A percentile compares a stretch with the other conserved stretches of the same genome.
Evolutionary conservation across 768 basidiomycete genomes (phyloP).

Genomic region (Lentinula aciculospora): DNA sequence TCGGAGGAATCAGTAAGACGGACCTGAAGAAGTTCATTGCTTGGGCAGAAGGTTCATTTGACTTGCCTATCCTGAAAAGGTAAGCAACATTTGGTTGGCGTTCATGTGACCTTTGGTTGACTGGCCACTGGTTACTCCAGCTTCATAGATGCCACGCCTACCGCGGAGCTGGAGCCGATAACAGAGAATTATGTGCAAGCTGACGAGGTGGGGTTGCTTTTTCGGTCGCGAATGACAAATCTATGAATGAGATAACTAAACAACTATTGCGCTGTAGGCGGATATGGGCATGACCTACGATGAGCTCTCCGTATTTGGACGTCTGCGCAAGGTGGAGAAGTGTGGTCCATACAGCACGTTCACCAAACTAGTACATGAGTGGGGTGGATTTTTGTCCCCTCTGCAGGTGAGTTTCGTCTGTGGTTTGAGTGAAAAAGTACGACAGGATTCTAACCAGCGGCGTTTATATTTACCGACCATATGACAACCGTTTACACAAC

Average conservation of each 20-base stretch:
- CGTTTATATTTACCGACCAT: background rate
- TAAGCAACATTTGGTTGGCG: conserved; percentile 22
- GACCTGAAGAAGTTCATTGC: conserved; percentile 95
- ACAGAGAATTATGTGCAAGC: conserved; percentile 92
- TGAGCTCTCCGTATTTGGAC: conserved; percentile 89
- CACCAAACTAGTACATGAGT: conserved; percentile 90
- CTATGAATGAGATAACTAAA: no score
- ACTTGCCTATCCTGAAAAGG: conserved; percentile 80
- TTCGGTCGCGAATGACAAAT: no score
- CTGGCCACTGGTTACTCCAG: no score
- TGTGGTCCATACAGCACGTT: conserved; percentile 98
- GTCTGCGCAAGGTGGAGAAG: conserved; percentile 93
- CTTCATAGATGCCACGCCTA: conserved; percentile 88
- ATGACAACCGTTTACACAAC: no score
- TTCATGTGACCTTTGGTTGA: background rate
- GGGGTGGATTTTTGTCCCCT: conserved; percentile 85
- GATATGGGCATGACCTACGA: conserved; percentile 99
- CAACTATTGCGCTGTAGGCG: conserved; percentile 59
- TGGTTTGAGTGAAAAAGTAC: no score
- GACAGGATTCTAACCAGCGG: background rate
- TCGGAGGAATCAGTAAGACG: conserved; percentile 96
- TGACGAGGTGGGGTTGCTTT: conserved; percentile 64
- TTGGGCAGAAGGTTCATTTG: conserved; percentile 72
- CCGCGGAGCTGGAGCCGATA: conserved; percentile 94
- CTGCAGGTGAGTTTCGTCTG: conserved; percentile 47